A percentile compares a stretch with the other conserved stretches of the same genome.
These are phyloP conservation scores for Vitis rupestris DNA, from an alignment of 164 flowering plant genomes.

Conservation along the genomic window DNA sequence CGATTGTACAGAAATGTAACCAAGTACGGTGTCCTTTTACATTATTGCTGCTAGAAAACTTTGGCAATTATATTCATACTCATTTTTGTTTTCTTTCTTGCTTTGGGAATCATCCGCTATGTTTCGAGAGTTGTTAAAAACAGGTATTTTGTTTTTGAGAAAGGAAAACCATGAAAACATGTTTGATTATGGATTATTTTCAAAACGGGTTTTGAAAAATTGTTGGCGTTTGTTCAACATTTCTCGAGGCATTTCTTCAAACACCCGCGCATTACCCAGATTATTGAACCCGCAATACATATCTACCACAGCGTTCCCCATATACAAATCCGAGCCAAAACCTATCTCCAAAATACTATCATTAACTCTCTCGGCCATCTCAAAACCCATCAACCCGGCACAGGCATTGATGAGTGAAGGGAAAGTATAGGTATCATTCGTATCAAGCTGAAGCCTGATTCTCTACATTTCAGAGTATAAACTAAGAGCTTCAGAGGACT, in stretches of 20 bases:
- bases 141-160: too few species aligned
- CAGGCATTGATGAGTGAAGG: constrained; percentile 56
- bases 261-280: constrained; percentile 37
- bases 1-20: too few species aligned
- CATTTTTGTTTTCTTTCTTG: too few species aligned
- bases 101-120: too few species aligned
- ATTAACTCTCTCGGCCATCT: constrained; percentile 39
- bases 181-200: too few species aligned
- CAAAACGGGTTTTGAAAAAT: too few species aligned
- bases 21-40: too few species aligned
- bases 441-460: constrained; percentile 33
- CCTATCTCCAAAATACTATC: constrained; percentile 38
- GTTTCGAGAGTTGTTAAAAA: too few species aligned
- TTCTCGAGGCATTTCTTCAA: constrained; percentile 37
- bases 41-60: too few species aligned
- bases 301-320: constrained; percentile 48
- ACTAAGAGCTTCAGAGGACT: constrained; percentile 32
- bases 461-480: constrained; percentile 31
- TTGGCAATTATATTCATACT: too few species aligned
- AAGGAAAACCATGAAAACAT: too few species aligned
- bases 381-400: constrained; percentile 28
- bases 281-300: constrained; percentile 36
- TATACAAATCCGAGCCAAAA: constrained; percentile 46
- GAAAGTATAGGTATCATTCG: constrained; percentile 26
- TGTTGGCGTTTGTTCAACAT: too few species aligned